Conservation (phyloP, 257 asterid species). For the Henckelia pumila region DNA sequence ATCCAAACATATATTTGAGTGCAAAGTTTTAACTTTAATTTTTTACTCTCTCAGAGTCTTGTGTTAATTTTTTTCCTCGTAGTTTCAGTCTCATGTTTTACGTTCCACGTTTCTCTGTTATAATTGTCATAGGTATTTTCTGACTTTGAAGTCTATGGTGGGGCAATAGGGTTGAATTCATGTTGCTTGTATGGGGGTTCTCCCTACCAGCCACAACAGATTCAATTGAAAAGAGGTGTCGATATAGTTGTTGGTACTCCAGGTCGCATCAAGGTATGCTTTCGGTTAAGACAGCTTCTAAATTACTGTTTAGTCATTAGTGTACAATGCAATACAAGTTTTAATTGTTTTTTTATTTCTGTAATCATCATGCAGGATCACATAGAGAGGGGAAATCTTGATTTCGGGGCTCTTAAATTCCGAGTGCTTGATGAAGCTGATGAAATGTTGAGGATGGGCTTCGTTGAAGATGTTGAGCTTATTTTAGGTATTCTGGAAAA, state of each 20-base stretch:
- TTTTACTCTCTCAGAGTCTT: too few species aligned
- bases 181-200: conserved; percentile 91
- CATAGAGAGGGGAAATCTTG: conserved; percentile 70
- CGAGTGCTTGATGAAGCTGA: conserved; percentile 98
- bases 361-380: conserved; percentile 59
- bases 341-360: conserved; percentile 14
- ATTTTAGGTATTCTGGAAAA: conserved; percentile 58
- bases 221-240: conserved; percentile 71
- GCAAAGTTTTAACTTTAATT: too few species aligned
- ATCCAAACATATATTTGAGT: too few species aligned
- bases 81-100: neutral
- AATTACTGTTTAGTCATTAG: neutral
- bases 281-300: neutral
- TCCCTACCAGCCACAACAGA: conserved; percentile 58
- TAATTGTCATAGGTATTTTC: conserved; percentile 49
- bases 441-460: conserved; percentile 99
- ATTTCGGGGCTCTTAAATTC: conserved; percentile 73
- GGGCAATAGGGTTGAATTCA: conserved; percentile 62
- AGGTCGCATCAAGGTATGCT: conserved; percentile 81
- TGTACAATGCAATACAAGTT: neutral
- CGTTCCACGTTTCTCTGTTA: neutral
- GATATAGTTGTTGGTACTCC: conserved; percentile 90
- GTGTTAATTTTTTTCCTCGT: neutral
- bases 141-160: conserved; percentile 79
- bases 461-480: conserved; percentile 96